phyloP scores from a whole-genome alignment of 2,329 filamentous ascomycete species.

The Pseudocercospora macadamiae region DNA sequence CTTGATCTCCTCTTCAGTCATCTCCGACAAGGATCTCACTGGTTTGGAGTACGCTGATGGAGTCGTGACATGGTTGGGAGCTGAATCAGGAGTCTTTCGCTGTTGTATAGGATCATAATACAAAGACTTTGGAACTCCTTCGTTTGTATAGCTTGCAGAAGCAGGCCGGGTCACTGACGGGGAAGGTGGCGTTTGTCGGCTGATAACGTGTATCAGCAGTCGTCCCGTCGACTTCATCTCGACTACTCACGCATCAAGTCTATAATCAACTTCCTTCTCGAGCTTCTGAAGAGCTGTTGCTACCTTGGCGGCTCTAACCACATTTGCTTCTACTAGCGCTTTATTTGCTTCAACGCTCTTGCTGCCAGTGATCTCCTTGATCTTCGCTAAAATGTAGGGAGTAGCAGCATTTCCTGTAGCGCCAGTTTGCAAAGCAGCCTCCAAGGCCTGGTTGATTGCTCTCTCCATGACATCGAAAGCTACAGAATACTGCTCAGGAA shows the following conservation, averaged over 20 bases:
- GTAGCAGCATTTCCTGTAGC: constrained; percentile 77
- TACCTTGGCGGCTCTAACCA: constrained; percentile 65
- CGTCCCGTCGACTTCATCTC: background rate
- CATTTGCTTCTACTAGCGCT: constrained; percentile 69
- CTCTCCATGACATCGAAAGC: constrained; percentile 70
- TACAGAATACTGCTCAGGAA: constrained; percentile 71
- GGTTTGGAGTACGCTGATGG: too few species aligned
- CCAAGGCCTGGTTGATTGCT: constrained; percentile 69
- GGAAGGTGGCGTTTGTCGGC: background rate
- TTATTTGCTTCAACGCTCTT: constrained; percentile 75
- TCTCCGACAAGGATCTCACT: too few species aligned
- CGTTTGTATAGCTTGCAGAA: background rate
- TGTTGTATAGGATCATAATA: background rate
- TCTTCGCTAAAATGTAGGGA: constrained; percentile 77
- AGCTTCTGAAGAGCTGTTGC: constrained; percentile 64
- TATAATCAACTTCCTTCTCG: constrained; percentile 41
- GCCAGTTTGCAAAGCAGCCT: constrained; percentile 66
- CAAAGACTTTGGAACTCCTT: background rate
- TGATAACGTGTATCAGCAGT: background rate
- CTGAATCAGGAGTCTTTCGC: too few species aligned
- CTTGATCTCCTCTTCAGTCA: background rate
- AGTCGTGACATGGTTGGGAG: too few species aligned
- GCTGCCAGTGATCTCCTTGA: constrained; percentile 75
- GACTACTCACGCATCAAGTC: constrained; percentile 20
- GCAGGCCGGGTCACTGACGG: background rate